Base-by-base conservation (phyloP, 345 rosid genomes). In the Syzygium jambos region DNA sequence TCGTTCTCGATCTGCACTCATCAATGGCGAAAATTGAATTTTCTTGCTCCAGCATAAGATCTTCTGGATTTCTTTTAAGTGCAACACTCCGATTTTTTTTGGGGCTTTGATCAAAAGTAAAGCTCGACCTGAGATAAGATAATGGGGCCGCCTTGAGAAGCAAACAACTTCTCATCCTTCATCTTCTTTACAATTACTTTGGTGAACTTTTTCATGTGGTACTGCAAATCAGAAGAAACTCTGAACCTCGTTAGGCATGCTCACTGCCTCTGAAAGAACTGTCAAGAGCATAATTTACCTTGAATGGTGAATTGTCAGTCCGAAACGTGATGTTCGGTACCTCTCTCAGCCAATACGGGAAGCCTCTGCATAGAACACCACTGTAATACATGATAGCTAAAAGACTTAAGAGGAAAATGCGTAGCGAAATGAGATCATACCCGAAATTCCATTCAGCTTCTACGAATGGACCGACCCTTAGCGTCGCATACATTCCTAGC, bases 381-480 rank as follows among this genome's bases (percentile, higher is more conserved):
- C 2, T 7, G 1, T 30, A 2, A 57, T 13, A 56, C 78, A 1
- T 30, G 85, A 84, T 49, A 16, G 51, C n/a, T 13, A 27, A 54
- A 34, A 25, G 14, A 14, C 51, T 2, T 34, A 14, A 53, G 19
- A 82, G 5, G 52, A 22, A 82, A 21, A 61, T 51, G 51, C 21
- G 82, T 34, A 13, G 49, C 1, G 6, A 51, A 6, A 51, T 6
- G 43, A 7, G 41, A 65, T 51, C 86, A 27, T 91, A 91, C 95
- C 95, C 94, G 29, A 87, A 90, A 84, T 90, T 93, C 94, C 94
- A 93, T 87, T 93, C 95, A 41, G 94, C 95, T 85, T 93, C 91
- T 87, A 93, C 88, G 89, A 92, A 93, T 2, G 95, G 95, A 34
- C 95, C 95, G 41, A 92, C 90, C 85, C 94, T 90, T 55, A 93